phyloP scores from a whole-genome alignment of 768 basidiomycete genomes.

The Sarcomyxa edulis region DNA sequence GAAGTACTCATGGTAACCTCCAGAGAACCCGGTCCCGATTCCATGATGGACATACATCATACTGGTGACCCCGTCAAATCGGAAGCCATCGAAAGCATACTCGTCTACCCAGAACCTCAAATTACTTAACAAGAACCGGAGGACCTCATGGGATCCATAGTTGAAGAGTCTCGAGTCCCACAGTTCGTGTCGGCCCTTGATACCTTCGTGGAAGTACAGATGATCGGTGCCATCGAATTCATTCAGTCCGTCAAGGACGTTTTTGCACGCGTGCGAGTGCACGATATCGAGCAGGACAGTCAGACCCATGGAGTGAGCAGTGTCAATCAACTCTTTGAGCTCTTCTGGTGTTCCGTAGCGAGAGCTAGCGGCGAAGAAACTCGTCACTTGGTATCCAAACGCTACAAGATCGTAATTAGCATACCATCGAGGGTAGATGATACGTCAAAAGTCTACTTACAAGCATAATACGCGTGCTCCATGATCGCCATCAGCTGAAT shows the following conservation, averaged over 20 bases:
- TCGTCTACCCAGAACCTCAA: slow-evolving; percentile 94
- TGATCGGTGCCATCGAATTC: slow-evolving; percentile 97
- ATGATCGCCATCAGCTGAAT: slow-evolving; percentile 99
- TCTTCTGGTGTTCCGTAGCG: slow-evolving; percentile 97
- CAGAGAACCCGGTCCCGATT: slow-evolving; percentile 95
- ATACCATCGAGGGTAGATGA: slow-evolving; percentile 1
- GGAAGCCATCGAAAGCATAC: slow-evolving; percentile 94
- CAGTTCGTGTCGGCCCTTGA: slow-evolving; percentile 86
- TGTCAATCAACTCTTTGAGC: slow-evolving; percentile 91
- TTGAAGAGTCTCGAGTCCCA: slow-evolving; percentile 99
- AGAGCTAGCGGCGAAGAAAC: slow-evolving; percentile 94
- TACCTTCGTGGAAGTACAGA: slow-evolving; percentile 93
- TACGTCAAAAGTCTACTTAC: slow-evolving; percentile 37
- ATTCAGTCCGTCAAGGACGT: slow-evolving; percentile 92
- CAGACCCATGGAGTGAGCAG: slow-evolving; percentile 89
- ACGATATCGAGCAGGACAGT: slow-evolving; percentile 95
- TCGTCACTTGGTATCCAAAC: slow-evolving; percentile 97
- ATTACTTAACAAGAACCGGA: slow-evolving; percentile 93
- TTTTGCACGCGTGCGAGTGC: slow-evolving; percentile 98
- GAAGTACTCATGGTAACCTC: slow-evolving; percentile 98
- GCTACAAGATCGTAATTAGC: slow-evolving; percentile 40
- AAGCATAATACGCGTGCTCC: slow-evolving; percentile 98
- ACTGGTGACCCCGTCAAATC: slow-evolving; percentile 98
- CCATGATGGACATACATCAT: slow-evolving; percentile 99
- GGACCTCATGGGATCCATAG: slow-evolving; percentile 90